phyloP scores from a whole-genome alignment of 257 asterid genomes.

The Primulina huaijiensis region DNA sequence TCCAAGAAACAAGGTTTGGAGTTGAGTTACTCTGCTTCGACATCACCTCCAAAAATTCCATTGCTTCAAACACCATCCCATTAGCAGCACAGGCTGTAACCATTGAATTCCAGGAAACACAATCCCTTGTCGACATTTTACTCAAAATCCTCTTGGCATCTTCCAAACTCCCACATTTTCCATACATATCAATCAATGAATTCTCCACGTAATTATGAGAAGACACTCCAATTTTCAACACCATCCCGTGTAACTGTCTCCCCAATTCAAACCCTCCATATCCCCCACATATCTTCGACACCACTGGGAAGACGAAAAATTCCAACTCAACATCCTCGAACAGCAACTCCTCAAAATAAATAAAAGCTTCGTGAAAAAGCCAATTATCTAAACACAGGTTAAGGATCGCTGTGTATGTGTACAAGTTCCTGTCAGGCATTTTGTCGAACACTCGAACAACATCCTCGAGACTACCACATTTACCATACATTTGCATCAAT shows the following conservation, averaged over 20 bases:
- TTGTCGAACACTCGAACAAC: conserved; percentile 47
- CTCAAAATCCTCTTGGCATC: conserved; percentile 49
- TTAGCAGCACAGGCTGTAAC: conserved; percentile 51
- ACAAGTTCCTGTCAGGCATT: conserved; percentile 59
- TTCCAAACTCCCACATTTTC: conserved; percentile 55
- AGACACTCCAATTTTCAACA: conserved; percentile 44
- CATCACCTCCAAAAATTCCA: conserved; percentile 48
- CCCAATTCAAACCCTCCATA: conserved; percentile 67
- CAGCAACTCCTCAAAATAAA: conserved; percentile 36
- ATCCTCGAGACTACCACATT: conserved; percentile 35
- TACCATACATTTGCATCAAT: conserved; percentile 54
- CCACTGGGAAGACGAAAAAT: conserved; percentile 64
- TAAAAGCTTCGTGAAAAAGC: conserved; percentile 41
- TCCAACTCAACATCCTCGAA: conserved; percentile 58
- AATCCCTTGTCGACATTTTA: conserved; percentile 43
- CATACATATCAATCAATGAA: conserved; percentile 76
- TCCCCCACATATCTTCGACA: conserved; percentile 59
- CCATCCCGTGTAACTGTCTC: conserved; percentile 59
- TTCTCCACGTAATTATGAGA: conserved; percentile 63
- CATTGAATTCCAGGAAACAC: conserved; percentile 76
- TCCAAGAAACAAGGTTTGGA: conserved; percentile 69
- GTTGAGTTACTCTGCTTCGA: conserved; percentile 30
- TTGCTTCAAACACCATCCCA: conserved; percentile 51
- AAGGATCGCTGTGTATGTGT: conserved; percentile 51
- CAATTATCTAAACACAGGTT: conserved; percentile 43